Evolutionary conservation across 2,329 filamentous ascomycete genomes (phyloP).

Genomic region (Ploettnerulaceae sp.): DNA sequence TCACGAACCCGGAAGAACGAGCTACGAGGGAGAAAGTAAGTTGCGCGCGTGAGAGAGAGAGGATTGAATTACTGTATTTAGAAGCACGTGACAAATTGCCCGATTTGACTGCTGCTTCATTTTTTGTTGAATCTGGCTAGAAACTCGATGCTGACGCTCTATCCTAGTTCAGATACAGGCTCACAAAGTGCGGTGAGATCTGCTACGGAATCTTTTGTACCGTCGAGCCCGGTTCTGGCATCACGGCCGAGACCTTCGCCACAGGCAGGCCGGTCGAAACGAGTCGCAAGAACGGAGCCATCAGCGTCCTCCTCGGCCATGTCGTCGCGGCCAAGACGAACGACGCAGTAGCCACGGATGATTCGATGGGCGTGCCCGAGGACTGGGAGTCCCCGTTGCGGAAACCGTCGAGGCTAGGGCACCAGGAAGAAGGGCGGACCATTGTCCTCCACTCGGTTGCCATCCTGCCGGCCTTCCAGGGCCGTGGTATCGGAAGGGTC

Average conservation of each 20-base stretch:
- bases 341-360: slow-evolving; percentile 61
- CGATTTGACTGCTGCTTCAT: not conserved
- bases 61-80: not conserved
- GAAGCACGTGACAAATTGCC: slow-evolving; percentile 17
- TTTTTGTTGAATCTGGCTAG: not conserved
- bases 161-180: slow-evolving; percentile 69
- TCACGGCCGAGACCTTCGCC: slow-evolving; percentile 49
- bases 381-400: slow-evolving; percentile 54
- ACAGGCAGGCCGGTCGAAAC: slow-evolving; percentile 55
- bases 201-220: slow-evolving; percentile 77
- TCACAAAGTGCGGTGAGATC: slow-evolving; percentile 69
- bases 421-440: slow-evolving; percentile 68
- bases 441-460: slow-evolving; percentile 80
- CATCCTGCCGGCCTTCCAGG: slow-evolving; percentile 70
- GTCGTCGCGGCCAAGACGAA: slow-evolving; percentile 69
- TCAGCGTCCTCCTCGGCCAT: slow-evolving; percentile 68
- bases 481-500: slow-evolving; percentile 66
- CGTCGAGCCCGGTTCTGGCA: slow-evolving; percentile 44
- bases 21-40: slow-evolving; percentile 51
- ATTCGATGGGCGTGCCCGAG: slow-evolving; percentile 67
- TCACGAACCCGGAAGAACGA: slow-evolving; percentile 45
- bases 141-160: slow-evolving; percentile 10
- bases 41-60: slow-evolving; percentile 6
- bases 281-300: slow-evolving; percentile 49
- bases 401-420: slow-evolving; percentile 51